Conservation (phyloP, 176 grass and related monocot species). For the Avena eriantha region DNA sequence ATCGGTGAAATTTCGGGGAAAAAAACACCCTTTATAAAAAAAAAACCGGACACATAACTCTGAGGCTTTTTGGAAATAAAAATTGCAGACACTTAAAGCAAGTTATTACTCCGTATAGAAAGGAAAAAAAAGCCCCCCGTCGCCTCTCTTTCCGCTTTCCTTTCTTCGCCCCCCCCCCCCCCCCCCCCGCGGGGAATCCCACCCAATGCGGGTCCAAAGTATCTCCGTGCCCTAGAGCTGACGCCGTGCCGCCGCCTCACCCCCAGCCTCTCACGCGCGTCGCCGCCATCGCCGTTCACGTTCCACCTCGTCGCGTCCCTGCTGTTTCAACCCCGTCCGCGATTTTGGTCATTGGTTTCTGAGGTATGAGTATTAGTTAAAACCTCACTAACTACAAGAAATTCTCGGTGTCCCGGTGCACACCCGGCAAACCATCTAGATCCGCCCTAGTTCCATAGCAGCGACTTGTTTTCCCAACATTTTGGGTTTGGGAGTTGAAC, state of each 20-base stretch:
- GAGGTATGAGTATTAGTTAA: conserved; percentile 17
- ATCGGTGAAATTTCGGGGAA: too few relatives aligned
- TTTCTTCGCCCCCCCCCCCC: not conserved
- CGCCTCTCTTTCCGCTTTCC: not conserved
- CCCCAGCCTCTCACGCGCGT: not conserved
- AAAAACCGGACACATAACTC: too few relatives aligned
- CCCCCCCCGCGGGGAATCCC: too few relatives aligned
- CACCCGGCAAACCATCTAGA: not conserved
- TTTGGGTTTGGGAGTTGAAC: not conserved
- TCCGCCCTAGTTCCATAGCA: conserved; percentile 1
- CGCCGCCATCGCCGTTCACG: not conserved
- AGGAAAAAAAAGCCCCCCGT: not conserved
- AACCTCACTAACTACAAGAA: not conserved
- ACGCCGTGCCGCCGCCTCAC: not conserved
- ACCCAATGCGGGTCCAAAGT: conserved; percentile 11
- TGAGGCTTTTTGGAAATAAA: too few relatives aligned
- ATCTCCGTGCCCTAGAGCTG: conserved; percentile 20
- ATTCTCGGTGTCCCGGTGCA: not conserved
- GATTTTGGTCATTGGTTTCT: not conserved
- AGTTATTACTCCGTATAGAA: too few relatives aligned
- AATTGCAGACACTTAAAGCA: too few relatives aligned
- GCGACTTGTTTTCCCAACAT: not conserved
- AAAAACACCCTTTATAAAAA: too few relatives aligned
- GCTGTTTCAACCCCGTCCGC: conserved; percentile 14
- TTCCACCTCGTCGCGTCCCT: conserved; percentile 4